Conservation (phyloP, 164 flowering plant genomes). For the Chimonanthus salicifolius region DNA sequence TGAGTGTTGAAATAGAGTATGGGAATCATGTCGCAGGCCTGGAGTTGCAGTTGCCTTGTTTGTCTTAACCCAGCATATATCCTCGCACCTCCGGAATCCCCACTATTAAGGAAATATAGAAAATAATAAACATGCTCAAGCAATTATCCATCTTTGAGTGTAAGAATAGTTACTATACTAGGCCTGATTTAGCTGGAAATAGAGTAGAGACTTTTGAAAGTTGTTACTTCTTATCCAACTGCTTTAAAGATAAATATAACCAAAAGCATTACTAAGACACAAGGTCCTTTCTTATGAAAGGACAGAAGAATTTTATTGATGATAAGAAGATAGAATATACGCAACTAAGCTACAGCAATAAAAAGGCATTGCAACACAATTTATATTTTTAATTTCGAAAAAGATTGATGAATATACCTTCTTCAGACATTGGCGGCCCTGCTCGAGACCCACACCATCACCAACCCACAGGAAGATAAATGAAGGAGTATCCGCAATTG, state of each 20-base stretch:
- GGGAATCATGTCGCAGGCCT: conserved; percentile 91
- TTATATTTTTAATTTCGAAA: too few relatives aligned
- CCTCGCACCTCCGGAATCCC: conserved; percentile 99
- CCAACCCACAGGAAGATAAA: conserved; percentile 99
- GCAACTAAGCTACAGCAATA: neutral
- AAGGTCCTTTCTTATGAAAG: too few relatives aligned
- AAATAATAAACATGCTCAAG: neutral
- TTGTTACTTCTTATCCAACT: neutral
- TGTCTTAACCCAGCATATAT: conserved; percentile 99
- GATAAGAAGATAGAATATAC: too few relatives aligned
- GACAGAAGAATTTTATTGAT: too few relatives aligned
- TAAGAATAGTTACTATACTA: neutral
- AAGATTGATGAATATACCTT: conserved; percentile 44
- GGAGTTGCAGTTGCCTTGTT: conserved; percentile 89
- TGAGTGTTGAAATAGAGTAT: conserved; percentile 91
- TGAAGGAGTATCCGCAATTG: conserved; percentile 97
- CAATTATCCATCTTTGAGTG: neutral
- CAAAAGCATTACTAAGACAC: too few relatives aligned
- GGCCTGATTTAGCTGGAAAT: neutral
- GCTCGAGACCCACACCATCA: conserved; percentile 98
- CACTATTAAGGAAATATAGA: conserved; percentile 45
- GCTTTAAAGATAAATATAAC: neutral
- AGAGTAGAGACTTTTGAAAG: neutral
- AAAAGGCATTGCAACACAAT: too few relatives aligned
- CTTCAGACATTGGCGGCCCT: conserved; percentile 92